Conservation (phyloP, 305 asterid genomes). For the Fraxinus paxiana region DNA sequence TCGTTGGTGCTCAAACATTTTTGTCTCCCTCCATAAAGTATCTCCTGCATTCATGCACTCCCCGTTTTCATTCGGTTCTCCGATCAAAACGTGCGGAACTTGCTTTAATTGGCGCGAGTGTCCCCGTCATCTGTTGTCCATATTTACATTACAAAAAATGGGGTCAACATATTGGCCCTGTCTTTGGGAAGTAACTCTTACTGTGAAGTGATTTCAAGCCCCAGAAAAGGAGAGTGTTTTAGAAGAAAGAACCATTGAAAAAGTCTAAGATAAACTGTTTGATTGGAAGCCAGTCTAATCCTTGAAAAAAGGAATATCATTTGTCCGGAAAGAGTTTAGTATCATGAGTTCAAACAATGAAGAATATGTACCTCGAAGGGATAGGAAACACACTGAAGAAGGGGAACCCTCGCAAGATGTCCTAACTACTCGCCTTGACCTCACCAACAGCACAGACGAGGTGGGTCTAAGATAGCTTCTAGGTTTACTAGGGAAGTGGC, state of each 20-base stretch:
- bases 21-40: background rate
- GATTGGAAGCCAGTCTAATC: background rate
- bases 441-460: background rate
- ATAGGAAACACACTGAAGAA: background rate
- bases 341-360: background rate
- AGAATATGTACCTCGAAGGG: background rate
- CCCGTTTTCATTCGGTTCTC: no score
- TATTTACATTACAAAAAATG: background rate
- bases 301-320: background rate
- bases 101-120: background rate
- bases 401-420: background rate
- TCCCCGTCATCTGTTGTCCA: background rate
- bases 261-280: background rate
- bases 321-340: background rate
- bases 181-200: background rate
- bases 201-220: background rate
- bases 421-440: background rate
- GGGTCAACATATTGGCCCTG: background rate
- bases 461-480: background rate
- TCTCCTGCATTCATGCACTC: background rate
- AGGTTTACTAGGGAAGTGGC: background rate
- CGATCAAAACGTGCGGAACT: no score
- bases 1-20: background rate
- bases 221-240: background rate
- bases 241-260: background rate